phyloP scores from a whole-genome alignment of 192 early-diverging fungal species.

The Obelidium mucronatum region DNA sequence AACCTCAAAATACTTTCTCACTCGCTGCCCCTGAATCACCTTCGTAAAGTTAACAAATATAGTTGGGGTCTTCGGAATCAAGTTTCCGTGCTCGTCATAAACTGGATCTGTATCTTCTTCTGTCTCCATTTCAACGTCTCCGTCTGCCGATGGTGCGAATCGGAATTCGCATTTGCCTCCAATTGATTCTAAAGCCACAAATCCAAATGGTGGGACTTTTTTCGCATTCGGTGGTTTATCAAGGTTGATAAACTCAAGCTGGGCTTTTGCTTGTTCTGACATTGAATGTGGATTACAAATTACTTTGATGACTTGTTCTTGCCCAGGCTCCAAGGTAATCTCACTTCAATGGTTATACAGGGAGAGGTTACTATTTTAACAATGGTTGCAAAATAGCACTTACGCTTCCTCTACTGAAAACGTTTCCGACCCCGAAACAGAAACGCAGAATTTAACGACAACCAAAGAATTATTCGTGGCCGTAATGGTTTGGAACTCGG shows the following conservation, averaged over 20 bases:
- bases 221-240: conserved; percentile 28
- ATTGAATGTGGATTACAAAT: conserved; percentile 44
- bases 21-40: conserved; percentile 42
- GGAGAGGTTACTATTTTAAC: no score
- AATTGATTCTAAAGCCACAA: conserved; percentile 40
- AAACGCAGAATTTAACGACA: conserved; percentile 37
- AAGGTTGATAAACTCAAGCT: conserved; percentile 28
- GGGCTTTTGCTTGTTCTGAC: conserved; percentile 11
- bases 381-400: no score
- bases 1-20: conserved; percentile 59
- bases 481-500: conserved; percentile 51
- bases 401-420: background rate
- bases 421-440: background rate
- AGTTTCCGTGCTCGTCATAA: background rate
- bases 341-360: no score
- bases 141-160: conserved; percentile 23
- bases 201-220: conserved; percentile 35
- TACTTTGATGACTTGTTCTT: conserved; percentile 43
- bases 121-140: conserved; percentile 12
- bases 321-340: conserved; percentile 40
- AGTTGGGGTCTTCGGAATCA: conserved; percentile 28
- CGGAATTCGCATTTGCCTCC: conserved; percentile 48
- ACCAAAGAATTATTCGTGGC: conserved; percentile 50
- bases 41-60: conserved; percentile 58
- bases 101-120: no score